A percentile compares a stretch with the other conserved stretches of the same genome.
phyloP scores from a whole-genome alignment of 208 protist genomes.

The Trypanosoma lewisi region DNA sequence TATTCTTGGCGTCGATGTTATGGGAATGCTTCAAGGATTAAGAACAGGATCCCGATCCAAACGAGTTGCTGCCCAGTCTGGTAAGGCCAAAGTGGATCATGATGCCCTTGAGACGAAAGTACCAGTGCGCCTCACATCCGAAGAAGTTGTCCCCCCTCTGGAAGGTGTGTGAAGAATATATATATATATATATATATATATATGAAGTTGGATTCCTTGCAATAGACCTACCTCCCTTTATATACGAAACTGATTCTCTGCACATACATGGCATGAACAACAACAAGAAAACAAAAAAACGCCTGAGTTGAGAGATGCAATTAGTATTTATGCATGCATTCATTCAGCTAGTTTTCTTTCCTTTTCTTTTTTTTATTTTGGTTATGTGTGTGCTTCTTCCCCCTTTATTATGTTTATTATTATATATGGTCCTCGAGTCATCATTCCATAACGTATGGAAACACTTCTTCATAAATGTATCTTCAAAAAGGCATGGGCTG shows the following conservation, averaged over 20 bases:
- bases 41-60: background rate
- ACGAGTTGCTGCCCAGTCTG: background rate
- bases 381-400: background rate
- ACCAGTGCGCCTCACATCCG: background rate
- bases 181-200: background rate
- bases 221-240: constrained; percentile 4
- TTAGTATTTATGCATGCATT: too few species aligned
- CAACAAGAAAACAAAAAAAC: background rate
- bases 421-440: background rate
- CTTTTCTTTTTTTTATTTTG: constrained; percentile 7
- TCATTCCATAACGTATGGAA: constrained; percentile 7
- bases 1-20: constrained; percentile 38
- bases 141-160: constrained; percentile 11
- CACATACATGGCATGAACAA: too few species aligned
- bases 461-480: constrained; percentile 19
- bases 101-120: background rate
- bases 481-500: constrained; percentile 24
- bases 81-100: background rate
- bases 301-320: background rate
- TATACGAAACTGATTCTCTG: background rate
- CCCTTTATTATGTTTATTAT: background rate
- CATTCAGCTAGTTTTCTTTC: too few species aligned
- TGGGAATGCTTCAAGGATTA: constrained; percentile 3
- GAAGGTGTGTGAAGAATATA: background rate
- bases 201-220: background rate